phyloP scores from a whole-genome alignment of 2,329 filamentous ascomycete species.

The Nemania serpens region DNA sequence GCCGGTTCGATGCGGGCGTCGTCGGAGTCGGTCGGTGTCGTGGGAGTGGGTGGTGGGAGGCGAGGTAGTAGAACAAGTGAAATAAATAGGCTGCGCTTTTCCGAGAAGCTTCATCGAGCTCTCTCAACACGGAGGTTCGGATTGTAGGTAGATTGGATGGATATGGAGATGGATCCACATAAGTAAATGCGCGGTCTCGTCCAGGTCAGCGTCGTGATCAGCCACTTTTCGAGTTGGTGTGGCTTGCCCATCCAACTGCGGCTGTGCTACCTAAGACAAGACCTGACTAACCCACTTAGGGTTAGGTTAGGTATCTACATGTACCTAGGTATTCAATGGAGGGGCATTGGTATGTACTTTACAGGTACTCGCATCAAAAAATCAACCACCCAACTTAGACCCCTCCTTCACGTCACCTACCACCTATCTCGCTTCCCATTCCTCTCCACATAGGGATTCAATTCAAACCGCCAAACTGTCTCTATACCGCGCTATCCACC shows the following conservation, averaged over 20 bases:
- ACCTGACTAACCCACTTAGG: too few relatives aligned
- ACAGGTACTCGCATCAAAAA: slow-evolving; percentile 10
- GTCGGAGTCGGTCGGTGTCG: slow-evolving; percentile 23
- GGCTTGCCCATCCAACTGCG: neutral
- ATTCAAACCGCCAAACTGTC: slow-evolving; percentile 41
- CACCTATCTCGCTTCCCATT: too few relatives aligned
- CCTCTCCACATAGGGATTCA: neutral
- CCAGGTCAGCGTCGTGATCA: neutral
- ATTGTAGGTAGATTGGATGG: slow-evolving; percentile 3
- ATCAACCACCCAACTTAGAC: too few relatives aligned
- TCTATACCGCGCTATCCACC: slow-evolving; percentile 46
- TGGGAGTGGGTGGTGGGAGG: slow-evolving; percentile 3
- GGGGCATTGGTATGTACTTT: slow-evolving; percentile 27
- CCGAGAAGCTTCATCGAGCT: slow-evolving; percentile 26
- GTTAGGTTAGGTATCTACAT: too few relatives aligned
- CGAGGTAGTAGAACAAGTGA: neutral
- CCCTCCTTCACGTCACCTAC: slow-evolving; percentile 10
- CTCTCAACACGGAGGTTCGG: slow-evolving; percentile 18
- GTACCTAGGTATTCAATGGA: neutral
- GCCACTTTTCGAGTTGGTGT: slow-evolving; percentile 2
- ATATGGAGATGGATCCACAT: neutral
- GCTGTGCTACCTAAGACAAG: too few relatives aligned
- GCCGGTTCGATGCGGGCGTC: slow-evolving; percentile 19
- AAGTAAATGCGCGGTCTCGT: neutral
- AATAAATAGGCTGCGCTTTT: slow-evolving; percentile 22